A percentile compares a stretch with the other conserved stretches of the same genome.
Evolutionary conservation across 2,329 filamentous ascomycete species (phyloP).

Genomic region (Chaetothyriales sp.): DNA sequence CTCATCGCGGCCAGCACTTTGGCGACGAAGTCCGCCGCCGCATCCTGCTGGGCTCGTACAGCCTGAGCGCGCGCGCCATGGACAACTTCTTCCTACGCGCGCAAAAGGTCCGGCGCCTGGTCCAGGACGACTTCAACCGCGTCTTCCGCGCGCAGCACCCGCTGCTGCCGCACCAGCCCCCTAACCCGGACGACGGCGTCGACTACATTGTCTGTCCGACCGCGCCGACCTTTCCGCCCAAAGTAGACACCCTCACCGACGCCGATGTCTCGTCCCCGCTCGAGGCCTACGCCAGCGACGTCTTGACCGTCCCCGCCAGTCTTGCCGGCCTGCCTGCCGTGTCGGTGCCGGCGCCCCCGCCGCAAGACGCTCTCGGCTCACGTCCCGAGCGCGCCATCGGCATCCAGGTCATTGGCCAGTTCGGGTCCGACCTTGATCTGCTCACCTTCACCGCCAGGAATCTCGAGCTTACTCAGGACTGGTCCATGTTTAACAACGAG

Average conservation of each 20-base stretch:
- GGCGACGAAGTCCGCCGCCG: conserved; percentile 74
- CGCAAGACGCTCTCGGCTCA: conserved; percentile 1
- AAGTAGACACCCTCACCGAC: conserved; percentile 53
- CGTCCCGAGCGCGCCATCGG: conserved; percentile 22
- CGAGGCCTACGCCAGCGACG: conserved; percentile 82
- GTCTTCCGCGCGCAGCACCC: conserved; percentile 61
- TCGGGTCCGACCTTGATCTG: conserved; percentile 27
- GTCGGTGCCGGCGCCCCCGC: conserved; percentile 53
- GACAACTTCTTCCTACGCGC: conserved; percentile 96
- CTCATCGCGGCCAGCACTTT: conserved; percentile 60
- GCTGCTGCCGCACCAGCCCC: conserved; percentile 28
- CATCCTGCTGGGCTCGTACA: conserved; percentile 81
- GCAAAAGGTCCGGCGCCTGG: conserved; percentile 69
- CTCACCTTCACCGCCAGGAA: background rate
- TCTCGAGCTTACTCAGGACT: background rate
- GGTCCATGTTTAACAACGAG: background rate
- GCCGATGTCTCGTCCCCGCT: conserved; percentile 50
- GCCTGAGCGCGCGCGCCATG: conserved; percentile 75
- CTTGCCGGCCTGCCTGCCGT: conserved; percentile 80
- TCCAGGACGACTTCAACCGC: conserved; percentile 73
- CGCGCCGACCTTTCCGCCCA: conserved; percentile 61
- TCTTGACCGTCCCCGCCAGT: conserved; percentile 90
- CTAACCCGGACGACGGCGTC: conserved; percentile 38
- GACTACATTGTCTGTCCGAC: conserved; percentile 84
- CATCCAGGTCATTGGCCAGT: conserved; percentile 36